phyloP scores from a whole-genome alignment of 2,329 filamentous ascomycete genomes.

The Phyllosticta citribraziliensis region DNA sequence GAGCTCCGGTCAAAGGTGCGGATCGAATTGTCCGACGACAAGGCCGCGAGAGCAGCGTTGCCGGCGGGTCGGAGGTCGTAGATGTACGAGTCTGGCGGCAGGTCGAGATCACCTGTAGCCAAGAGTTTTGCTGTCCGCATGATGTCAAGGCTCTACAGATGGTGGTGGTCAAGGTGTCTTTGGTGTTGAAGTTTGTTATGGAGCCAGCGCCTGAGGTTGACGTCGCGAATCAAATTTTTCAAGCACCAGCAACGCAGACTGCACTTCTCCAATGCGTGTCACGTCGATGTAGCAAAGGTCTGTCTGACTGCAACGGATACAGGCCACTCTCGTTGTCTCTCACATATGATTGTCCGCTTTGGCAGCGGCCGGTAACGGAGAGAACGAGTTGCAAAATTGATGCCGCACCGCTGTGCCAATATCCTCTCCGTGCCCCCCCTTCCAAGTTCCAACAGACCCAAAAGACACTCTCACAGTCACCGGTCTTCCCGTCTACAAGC shows the following conservation, averaged over 20 bases:
- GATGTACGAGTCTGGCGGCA: slow-evolving; percentile 29
- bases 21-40: slow-evolving; percentile 62
- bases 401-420: not conserved
- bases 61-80: slow-evolving; percentile 25
- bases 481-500: not conserved
- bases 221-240: not conserved
- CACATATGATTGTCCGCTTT: not conserved
- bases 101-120: slow-evolving; percentile 17
- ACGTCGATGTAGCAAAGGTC: not conserved
- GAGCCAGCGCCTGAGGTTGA: not conserved
- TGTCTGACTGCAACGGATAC: not conserved
- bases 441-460: not conserved
- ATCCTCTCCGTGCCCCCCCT: not conserved
- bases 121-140: slow-evolving; percentile 7
- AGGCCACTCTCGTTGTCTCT: too few species aligned
- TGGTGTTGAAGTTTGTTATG: not conserved
- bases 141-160: not conserved
- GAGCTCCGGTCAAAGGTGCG: slow-evolving; percentile 52
- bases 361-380: not conserved
- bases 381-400: not conserved
- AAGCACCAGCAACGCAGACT: not conserved
- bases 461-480: not conserved
- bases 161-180: not conserved
- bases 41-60: slow-evolving; percentile 43
- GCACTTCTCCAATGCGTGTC: not conserved